These are phyloP conservation scores for Lecanicillium sp. DNA, from an alignment of 2,329 filamentous ascomycete species.

Conservation along the genomic window DNA sequence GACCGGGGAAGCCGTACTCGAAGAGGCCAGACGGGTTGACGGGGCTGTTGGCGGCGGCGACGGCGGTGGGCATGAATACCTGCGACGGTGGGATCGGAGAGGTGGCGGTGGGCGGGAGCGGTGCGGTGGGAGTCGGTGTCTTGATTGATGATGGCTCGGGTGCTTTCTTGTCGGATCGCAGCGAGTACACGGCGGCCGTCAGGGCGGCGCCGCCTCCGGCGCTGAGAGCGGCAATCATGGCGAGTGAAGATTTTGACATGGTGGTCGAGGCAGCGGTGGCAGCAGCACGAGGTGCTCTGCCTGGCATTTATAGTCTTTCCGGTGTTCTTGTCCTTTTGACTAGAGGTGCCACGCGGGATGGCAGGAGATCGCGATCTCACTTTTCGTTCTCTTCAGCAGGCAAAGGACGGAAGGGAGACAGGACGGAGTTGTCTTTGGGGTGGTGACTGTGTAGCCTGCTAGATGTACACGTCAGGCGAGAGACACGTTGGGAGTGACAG, in stretches of 20 bases:
- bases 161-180: constrained; percentile 44
- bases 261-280: constrained; percentile 17
- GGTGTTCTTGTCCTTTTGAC: too few relatives aligned
- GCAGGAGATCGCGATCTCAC: not conserved
- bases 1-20: constrained; percentile 87
- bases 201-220: constrained; percentile 69
- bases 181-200: constrained; percentile 60
- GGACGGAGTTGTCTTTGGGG: not conserved
- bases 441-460: not conserved
- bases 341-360: not conserved
- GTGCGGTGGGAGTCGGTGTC: constrained; percentile 20
- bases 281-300: constrained; percentile 7
- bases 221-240: constrained; percentile 67
- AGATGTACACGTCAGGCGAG: too few relatives aligned
- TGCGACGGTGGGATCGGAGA: constrained; percentile 51
- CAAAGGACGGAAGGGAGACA: not conserved
- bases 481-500: too few relatives aligned
- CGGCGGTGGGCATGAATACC: constrained; percentile 27
- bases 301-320: constrained; percentile 12
- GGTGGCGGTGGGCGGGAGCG: constrained; percentile 15
- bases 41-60: constrained; percentile 32
- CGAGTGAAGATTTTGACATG: constrained; percentile 75
- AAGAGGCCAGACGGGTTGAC: constrained; percentile 72
- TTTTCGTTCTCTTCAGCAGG: not conserved
- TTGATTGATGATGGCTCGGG: constrained; percentile 24